A percentile compares a stretch with the other conserved stretches of the same genome.
Conservation (phyloP, 2,329 filamentous ascomycete species). For the Curvularia spicifera region DNA sequence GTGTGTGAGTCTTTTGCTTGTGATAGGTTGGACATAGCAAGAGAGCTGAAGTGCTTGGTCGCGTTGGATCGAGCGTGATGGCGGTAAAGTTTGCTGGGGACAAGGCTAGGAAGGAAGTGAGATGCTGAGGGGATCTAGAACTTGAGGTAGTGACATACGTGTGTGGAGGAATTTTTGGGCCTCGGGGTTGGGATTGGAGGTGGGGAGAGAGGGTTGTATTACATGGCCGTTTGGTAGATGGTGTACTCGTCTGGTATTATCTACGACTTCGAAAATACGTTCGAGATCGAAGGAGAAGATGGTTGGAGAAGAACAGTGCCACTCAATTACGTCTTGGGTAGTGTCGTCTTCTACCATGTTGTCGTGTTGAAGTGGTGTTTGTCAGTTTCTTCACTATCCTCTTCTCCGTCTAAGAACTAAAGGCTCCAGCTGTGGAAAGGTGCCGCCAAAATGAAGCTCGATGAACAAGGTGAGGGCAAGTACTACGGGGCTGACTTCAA, state of each 20-base stretch:
- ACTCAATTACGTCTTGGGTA: not conserved
- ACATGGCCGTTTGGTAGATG: not conserved
- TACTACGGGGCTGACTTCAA: no score
- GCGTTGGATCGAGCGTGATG: no score
- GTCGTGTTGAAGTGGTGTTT: no score
- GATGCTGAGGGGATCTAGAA: not conserved
- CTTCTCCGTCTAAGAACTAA: no score
- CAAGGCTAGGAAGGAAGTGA: not conserved
- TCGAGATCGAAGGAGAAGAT: not conserved
- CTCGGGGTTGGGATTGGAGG: not conserved
- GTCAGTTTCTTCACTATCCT: no score
- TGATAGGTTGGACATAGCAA: not conserved
- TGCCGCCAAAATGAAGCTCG: no score
- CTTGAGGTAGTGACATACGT: not conserved
- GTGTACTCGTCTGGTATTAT: not conserved
- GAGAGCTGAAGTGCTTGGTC: not conserved
- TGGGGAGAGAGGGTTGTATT: not conserved
- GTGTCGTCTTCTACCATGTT: no score
- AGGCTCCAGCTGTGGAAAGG: no score
- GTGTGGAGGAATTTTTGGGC: not conserved
- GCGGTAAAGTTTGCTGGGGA: no score
- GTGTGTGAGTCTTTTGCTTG: not conserved
- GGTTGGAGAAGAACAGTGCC: not conserved
- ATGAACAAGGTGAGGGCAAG: no score
- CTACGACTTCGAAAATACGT: not conserved